Evolutionary conservation across 768 basidiomycete species (phyloP).

Genomic region (Kwoniella europaea): DNA sequence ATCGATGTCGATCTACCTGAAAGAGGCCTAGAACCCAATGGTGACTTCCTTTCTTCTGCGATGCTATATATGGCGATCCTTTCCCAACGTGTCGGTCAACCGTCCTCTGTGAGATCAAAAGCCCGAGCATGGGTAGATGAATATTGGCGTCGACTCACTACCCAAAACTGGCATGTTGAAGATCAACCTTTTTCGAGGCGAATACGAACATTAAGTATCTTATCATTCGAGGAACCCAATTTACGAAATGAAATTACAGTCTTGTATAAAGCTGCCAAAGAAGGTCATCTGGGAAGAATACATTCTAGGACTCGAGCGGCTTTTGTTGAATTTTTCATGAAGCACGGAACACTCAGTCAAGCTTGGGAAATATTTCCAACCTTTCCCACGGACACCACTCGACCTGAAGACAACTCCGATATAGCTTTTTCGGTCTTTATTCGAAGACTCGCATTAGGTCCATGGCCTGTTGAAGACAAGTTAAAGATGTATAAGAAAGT

Average conservation of each 20-base stretch:
- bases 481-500: conserved; percentile 7
- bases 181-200: conserved; percentile 14
- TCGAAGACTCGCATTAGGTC: conserved; percentile 7
- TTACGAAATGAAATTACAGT: conserved; percentile 14
- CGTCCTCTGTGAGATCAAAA: background rate
- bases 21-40: conserved; percentile 14
- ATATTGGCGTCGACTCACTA: conserved; percentile 22
- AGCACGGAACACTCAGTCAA: background rate
- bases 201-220: conserved; percentile 15
- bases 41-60: conserved; percentile 9
- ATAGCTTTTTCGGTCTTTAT: conserved; percentile 13
- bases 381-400: conserved; percentile 3
- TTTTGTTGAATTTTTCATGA: conserved; percentile 26
- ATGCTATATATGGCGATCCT: conserved; percentile 17
- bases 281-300: conserved; percentile 19
- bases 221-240: conserved; percentile 3
- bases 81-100: background rate
- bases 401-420: background rate
- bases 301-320: conserved; percentile 14
- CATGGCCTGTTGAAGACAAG: conserved; percentile 11
- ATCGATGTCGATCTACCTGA: conserved; percentile 26
- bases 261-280: conserved; percentile 17
- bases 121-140: conserved; percentile 17
- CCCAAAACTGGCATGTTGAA: conserved; percentile 5
- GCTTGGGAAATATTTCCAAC: conserved; percentile 11